A percentile compares a stretch with the other conserved stretches of the same genome.
Evolutionary conservation across 2,329 filamentous ascomycete genomes (phyloP).

Genomic region (Xylariaceae sp.): DNA sequence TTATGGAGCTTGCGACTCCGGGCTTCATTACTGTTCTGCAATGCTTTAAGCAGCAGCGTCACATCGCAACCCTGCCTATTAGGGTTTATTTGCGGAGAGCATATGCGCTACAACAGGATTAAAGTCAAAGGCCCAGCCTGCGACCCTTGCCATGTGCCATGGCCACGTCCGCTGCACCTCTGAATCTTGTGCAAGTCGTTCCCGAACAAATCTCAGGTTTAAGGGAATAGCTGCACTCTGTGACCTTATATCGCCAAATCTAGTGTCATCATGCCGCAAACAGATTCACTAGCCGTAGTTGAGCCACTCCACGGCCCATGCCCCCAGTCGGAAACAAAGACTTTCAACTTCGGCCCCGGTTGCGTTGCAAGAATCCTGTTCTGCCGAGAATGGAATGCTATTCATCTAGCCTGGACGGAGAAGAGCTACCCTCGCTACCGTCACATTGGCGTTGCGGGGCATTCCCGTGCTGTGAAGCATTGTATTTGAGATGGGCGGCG

Average conservation of each 20-base stretch:
- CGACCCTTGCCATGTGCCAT: constrained; percentile 13
- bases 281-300: not conserved
- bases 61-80: constrained; percentile 14
- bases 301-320: not conserved
- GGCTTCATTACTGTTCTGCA: too few species aligned
- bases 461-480: constrained; percentile 7
- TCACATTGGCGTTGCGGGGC: constrained; percentile 13
- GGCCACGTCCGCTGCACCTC: constrained; percentile 11
- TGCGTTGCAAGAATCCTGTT: too few species aligned
- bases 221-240: constrained; percentile 5
- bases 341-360: too few species aligned
- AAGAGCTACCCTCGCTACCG: constrained; percentile 1
- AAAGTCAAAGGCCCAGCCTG: constrained; percentile 5
- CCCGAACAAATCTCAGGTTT: not conserved
- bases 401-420: too few species aligned
- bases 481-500: constrained; percentile 4
- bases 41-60: constrained; percentile 9
- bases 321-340: too few species aligned
- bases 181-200: not conserved
- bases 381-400: too few species aligned
- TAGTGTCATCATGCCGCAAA: not conserved
- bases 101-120: too few species aligned
- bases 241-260: not conserved
- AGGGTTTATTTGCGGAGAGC: constrained; percentile 3
- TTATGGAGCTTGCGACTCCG: too few species aligned